Base-by-base conservation (phyloP, 352 stramenopile genomes). In the Peronosclerospora sorghi region DNA sequence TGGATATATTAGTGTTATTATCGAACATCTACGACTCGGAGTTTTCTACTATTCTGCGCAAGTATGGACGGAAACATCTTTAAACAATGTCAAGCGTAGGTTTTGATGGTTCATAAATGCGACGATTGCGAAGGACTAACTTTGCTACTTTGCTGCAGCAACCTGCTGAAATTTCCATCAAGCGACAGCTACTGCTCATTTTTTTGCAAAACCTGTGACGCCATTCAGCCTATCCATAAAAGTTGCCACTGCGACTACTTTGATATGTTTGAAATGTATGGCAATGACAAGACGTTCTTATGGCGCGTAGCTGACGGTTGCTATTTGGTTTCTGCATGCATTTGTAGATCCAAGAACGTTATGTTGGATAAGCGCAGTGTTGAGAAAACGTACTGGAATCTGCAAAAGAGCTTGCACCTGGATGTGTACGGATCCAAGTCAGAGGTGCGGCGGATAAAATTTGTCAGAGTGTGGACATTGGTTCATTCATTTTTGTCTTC, bases 371-470 rank as follows among this genome's bases (percentile, higher is more conserved):
- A 79, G 53, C 75, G 73, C 52, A 82, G 64, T 39, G 86, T 92
- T 39, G 79, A 92, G 52, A 68, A 86, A 41, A 86, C 76, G 35
- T 92, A 92, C 57, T 92, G 79, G 79, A 85, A 83, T 41, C 46
- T 92, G 35, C 79, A 89, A 43, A 92, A 92, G 62, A 74, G 74
- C 13, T 53, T 92, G 44, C 79, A 92, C 42, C 79, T 76, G 5
- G 79, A 92, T 37, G 59, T 92, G 19, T 92, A 86, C 29, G 79
- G 79, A 37, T 85, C 73, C 60, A 92, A 92, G 48, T 88, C 79
- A 8, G 63, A 92, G 54, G 79, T 88, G 45, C 27, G 56, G 43
- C 2, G 17, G 6, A 26, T 7, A 4, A 36, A 5, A 43, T 0
- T 8, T 20, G 32, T 20, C 36, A 23, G 20, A 23, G 19, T 30